These are phyloP conservation scores for Citrullus colocynthis DNA, from an alignment of 306 rosid species.

Conservation along the genomic window DNA sequence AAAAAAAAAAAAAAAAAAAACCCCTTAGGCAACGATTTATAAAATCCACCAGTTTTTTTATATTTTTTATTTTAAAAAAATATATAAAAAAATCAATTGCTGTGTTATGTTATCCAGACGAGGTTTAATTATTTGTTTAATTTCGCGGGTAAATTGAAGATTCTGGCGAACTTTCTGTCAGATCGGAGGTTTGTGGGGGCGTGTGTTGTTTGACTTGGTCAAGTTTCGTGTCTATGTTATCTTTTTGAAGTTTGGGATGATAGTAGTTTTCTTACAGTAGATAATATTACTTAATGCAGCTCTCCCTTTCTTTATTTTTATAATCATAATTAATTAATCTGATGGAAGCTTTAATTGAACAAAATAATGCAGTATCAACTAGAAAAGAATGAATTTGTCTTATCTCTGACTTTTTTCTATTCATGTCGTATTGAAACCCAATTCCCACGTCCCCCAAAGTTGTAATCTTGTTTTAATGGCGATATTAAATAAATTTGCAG, in stretches of 20 bases:
- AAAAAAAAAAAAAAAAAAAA: not conserved
- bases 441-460: not conserved
- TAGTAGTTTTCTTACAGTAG: slow-evolving; percentile 6
- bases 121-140: slow-evolving; percentile 22
- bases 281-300: slow-evolving; percentile 22
- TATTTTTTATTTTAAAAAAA: too few relatives aligned
- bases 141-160: slow-evolving; percentile 39
- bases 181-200: slow-evolving; percentile 19
- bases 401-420: not conserved
- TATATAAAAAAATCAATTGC: not conserved
- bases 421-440: too few relatives aligned
- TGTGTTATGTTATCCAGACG: not conserved
- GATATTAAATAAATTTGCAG: slow-evolving; percentile 54
- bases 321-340: slow-evolving; percentile 16
- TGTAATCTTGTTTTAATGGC: slow-evolving; percentile 17
- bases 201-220: slow-evolving; percentile 53
- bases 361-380: slow-evolving; percentile 16
- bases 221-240: slow-evolving; percentile 28
- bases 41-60: too few relatives aligned
- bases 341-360: slow-evolving; percentile 13
- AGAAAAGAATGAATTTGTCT: slow-evolving; percentile 69
- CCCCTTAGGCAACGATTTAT: not conserved
- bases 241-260: slow-evolving; percentile 22
- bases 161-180: slow-evolving; percentile 22
- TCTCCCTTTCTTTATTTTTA: slow-evolving; percentile 13